Evolutionary conservation across 495 filamentous ascomycete species (phyloP), one percentile per base, ranked within the genome.

Genomic region (Chaetomium fimeti): DNA sequence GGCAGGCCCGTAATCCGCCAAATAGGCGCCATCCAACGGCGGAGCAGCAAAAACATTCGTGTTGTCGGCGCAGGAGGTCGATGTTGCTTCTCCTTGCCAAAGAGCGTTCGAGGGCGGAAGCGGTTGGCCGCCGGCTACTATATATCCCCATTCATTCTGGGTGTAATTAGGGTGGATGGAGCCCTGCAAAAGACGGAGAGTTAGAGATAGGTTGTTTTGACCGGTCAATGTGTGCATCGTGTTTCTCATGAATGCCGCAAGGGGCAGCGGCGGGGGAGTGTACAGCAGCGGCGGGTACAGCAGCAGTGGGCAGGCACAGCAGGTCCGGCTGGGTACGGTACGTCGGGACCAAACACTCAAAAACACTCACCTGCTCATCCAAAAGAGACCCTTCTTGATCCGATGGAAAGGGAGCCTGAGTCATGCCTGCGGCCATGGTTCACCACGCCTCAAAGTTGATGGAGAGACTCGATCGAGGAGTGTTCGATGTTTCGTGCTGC

Each of bases 321-420:
- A 36, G 32, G 32, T 36, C 7, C 32, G 32, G 32, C 32, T 9
- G 32, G 32, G 29, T 32, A 32, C 20, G 20, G n/a, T 49, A 49
- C n/a, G 18, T 24, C 20, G 45, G 45, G 45, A 5, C 18, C 38
- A 45, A 58, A 45, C 29, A 3, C 3, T 11, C 32, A 36, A 36
- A 11, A 36, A 11, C 57, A 59, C 57, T n/a, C n/a, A 59, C 57
- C 40, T 28, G 38, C 12, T 4, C 57, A 12, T 32, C 42, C 40
- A 29, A 5, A 2, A 20, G 0, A 8, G 24, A 0, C 24, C 9
- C 24, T 28, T 59, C 57, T 28, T 47, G 57, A 20, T 45, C 25
- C 20, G 57, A 25, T 2, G 57, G 29, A 22, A 42, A 32, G 42
- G 38, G 40, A 2, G n/a, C 29, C 2, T 59, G 57, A 7, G 29